A percentile compares a stretch with the other conserved stretches of the same genome.
Conservation (phyloP, 2,329 filamentous ascomycete genomes). For the Cercospora sesami region DNA sequence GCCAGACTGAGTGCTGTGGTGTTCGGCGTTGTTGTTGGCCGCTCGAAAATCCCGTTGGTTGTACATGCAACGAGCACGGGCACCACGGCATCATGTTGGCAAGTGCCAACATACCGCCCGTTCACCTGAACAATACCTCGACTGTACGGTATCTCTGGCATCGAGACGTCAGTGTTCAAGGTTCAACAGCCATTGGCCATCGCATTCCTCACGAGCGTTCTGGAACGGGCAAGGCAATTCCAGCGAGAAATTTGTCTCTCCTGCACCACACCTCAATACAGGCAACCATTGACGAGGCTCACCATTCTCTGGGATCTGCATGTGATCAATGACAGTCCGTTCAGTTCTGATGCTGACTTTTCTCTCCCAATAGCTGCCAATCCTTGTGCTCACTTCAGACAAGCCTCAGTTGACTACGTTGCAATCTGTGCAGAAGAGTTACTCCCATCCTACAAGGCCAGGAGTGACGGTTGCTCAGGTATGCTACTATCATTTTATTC, state of each 20-base stretch:
- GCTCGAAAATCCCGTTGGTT: background rate
- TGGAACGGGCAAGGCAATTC: constrained; percentile 13
- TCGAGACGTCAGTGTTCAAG: background rate
- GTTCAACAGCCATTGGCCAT: background rate
- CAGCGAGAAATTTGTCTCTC: constrained; percentile 13
- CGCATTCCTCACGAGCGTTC: constrained; percentile 11
- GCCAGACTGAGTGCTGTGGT: background rate
- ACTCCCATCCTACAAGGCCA: constrained; percentile 6
- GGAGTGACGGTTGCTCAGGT: constrained; percentile 19
- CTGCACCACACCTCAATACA: background rate
- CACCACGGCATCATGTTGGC: background rate
- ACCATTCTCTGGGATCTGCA: background rate
- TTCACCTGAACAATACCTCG: constrained; percentile 8
- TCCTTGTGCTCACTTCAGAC: background rate
- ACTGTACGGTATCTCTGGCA: background rate
- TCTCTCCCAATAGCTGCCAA: constrained; percentile 1
- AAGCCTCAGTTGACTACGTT: background rate
- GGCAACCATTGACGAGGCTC: background rate
- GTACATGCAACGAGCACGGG: constrained; percentile 5
- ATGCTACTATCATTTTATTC: constrained; percentile 22
- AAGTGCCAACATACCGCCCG: background rate
- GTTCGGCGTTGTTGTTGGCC: background rate
- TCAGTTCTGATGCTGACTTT: background rate
- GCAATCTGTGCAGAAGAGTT: background rate
- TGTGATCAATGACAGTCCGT: background rate